These are phyloP conservation scores for Thelephora aurantiotincta DNA, from an alignment of 768 basidiomycete genomes.

Conservation along the genomic window DNA sequence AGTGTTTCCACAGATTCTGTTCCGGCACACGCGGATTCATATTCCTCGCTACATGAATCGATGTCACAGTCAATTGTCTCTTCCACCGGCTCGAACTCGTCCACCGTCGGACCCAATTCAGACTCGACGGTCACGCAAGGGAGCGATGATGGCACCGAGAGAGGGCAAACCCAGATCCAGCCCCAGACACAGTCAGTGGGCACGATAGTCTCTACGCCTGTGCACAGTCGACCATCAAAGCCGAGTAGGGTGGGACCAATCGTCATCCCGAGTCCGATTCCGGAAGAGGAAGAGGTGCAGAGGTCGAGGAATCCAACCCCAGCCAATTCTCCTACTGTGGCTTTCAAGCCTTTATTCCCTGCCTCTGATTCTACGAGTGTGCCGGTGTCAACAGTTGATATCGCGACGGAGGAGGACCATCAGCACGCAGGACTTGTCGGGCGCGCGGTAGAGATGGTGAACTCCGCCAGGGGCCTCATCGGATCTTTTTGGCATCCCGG, in stretches of 20 bases:
- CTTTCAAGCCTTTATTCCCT: conserved; percentile 12
- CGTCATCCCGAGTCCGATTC: conserved; percentile 14
- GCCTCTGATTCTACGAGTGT: conserved; percentile 3
- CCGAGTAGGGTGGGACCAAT: not conserved
- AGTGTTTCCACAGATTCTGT: not conserved
- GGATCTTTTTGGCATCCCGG: conserved; percentile 39
- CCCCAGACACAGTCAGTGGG: not conserved
- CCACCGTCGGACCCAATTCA: not conserved
- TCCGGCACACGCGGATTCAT: not conserved
- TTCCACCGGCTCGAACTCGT: not conserved
- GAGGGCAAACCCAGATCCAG: not conserved
- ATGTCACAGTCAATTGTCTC: not conserved
- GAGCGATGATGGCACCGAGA: not conserved
- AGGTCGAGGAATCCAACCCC: conserved; percentile 39
- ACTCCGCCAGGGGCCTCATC: conserved; percentile 63
- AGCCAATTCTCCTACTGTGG: conserved; percentile 41
- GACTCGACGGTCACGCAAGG: not conserved
- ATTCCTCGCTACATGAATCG: not conserved
- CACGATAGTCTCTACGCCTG: not conserved
- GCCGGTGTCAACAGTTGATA: not conserved
- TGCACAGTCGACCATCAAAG: not conserved
- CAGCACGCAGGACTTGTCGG: conserved; percentile 31
- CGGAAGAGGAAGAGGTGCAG: conserved; percentile 23
- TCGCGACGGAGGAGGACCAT: conserved; percentile 10
- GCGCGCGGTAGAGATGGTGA: conserved; percentile 67